Evolutionary conservation across 2,329 filamentous ascomycete species (phyloP).

Genomic region (Cylindrodendrum hubeiense): DNA sequence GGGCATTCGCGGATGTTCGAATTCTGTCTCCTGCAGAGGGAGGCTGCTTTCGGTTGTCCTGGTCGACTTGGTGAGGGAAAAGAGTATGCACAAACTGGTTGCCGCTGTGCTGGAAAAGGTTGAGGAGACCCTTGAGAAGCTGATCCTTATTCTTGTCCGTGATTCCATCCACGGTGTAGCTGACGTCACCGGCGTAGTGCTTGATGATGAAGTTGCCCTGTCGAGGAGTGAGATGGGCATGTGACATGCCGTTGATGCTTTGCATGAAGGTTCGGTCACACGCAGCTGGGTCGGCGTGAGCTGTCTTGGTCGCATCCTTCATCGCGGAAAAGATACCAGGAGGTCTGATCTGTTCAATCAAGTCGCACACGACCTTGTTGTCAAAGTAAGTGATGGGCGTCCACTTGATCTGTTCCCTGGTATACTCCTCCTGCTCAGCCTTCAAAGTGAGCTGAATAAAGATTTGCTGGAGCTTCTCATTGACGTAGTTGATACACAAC

Average conservation of each 20-base stretch:
- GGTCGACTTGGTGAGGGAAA: slow-evolving; percentile 94
- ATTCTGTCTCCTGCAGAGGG: slow-evolving; percentile 98
- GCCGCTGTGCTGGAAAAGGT: slow-evolving; percentile 84
- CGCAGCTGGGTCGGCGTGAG: slow-evolving; percentile 92
- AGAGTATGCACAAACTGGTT: slow-evolving; percentile 89
- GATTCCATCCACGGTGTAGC: slow-evolving; percentile 94
- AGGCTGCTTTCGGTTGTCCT: slow-evolving; percentile 93
- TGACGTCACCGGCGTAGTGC: slow-evolving; percentile 97
- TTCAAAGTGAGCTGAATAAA: slow-evolving; percentile 98
- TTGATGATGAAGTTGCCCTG: slow-evolving; percentile 99
- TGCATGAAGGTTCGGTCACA: slow-evolving; percentile 98
- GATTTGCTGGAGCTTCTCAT: slow-evolving; percentile 98
- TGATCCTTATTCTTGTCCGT: slow-evolving; percentile 99
- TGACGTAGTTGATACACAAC: slow-evolving; percentile 99
- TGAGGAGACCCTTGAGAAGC: slow-evolving; percentile 91
- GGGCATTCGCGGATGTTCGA: slow-evolving; percentile 91
- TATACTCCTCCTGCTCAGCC: slow-evolving; percentile 98
- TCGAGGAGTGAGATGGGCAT: slow-evolving; percentile 89
- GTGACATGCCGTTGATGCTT: slow-evolving; percentile 89
- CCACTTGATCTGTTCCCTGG: slow-evolving; percentile 96
- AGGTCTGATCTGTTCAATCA: slow-evolving; percentile 93
- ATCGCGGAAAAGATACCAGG: slow-evolving; percentile 94
- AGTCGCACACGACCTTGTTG: slow-evolving; percentile 97
- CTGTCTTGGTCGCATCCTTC: slow-evolving; percentile 99
- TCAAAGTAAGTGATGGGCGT: slow-evolving; percentile 99